A percentile compares a stretch with the other conserved stretches of the same genome.
These are phyloP conservation scores for Exophiala xenobiotica DNA, from an alignment of 2,329 filamentous ascomycete species.

Conservation along the genomic window DNA sequence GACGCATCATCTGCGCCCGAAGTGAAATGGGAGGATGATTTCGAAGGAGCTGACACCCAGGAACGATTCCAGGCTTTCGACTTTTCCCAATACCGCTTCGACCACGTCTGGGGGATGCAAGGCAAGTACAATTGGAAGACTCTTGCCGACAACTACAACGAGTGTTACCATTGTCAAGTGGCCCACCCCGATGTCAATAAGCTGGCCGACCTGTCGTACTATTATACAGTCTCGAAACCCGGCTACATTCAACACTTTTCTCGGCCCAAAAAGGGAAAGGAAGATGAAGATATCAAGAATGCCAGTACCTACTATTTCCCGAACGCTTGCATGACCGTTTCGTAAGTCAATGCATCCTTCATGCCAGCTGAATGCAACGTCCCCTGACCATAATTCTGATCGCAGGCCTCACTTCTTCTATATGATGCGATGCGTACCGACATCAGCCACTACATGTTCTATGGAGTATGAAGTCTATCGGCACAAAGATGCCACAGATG, in stretches of 20 bases:
- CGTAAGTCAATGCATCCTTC: conserved; percentile 28
- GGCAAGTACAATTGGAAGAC: conserved; percentile 62
- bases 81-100: conserved; percentile 56
- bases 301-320: conserved; percentile 40
- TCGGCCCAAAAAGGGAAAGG: conserved; percentile 34
- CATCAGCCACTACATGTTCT: conserved; percentile 48
- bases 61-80: conserved; percentile 48
- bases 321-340: conserved; percentile 36
- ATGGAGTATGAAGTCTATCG: conserved; percentile 66
- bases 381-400: background rate
- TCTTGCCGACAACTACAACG: conserved; percentile 64
- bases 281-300: conserved; percentile 19
- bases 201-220: conserved; percentile 55
- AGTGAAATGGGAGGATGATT: conserved; percentile 54
- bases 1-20: conserved; percentile 33
- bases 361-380: background rate
- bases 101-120: conserved; percentile 59
- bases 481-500: conserved; percentile 58
- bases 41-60: conserved; percentile 49
- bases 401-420: conserved; percentile 53
- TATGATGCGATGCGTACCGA: conserved; percentile 62
- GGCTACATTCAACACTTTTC: conserved; percentile 57
- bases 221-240: conserved; percentile 52
- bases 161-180: conserved; percentile 54
- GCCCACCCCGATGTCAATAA: conserved; percentile 57